Conservation (phyloP, 2,329 filamentous ascomycete genomes). For the Alternaria burnsii region DNA sequence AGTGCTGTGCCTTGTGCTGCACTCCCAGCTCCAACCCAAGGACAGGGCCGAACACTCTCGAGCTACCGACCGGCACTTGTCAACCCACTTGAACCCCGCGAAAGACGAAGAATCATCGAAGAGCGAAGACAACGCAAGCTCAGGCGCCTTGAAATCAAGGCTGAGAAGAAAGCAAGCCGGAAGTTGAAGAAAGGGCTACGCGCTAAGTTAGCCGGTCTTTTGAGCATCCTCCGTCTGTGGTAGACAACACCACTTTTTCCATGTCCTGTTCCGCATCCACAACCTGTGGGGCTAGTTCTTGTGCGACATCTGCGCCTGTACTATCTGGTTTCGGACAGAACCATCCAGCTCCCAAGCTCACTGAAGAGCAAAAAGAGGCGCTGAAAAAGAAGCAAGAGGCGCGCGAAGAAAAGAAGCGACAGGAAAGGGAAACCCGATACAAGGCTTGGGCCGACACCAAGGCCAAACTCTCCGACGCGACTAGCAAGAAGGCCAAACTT, state of each 20-base stretch:
- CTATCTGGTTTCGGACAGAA: not conserved
- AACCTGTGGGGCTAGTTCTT: not conserved
- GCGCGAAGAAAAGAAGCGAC: not conserved
- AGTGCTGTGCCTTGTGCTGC: conserved; percentile 3
- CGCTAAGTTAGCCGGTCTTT: not conserved
- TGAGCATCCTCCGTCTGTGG: conserved; percentile 3
- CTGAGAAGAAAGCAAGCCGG: not conserved
- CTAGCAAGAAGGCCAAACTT: conserved; percentile 4
- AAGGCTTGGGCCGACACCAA: not conserved
- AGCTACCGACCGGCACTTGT: not conserved
- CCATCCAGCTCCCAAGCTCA: not conserved
- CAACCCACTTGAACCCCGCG: conserved; percentile 3
- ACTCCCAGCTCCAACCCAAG: conserved; percentile 5
- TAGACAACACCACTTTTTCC: not conserved
- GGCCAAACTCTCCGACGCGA: not conserved
- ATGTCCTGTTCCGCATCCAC: not conserved
- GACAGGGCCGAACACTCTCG: not conserved
- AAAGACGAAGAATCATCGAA: not conserved
- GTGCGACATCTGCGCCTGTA: not conserved
- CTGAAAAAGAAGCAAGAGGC: not conserved
- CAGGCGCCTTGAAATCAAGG: not conserved
- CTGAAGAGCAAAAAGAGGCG: not conserved
- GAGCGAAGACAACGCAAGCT: conserved; percentile 7
- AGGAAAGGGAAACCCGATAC: not conserved
- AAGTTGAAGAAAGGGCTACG: conserved; percentile 1